Conservation (phyloP, 2,329 filamentous ascomycete genomes). For the Trichophyton equinum region DNA sequence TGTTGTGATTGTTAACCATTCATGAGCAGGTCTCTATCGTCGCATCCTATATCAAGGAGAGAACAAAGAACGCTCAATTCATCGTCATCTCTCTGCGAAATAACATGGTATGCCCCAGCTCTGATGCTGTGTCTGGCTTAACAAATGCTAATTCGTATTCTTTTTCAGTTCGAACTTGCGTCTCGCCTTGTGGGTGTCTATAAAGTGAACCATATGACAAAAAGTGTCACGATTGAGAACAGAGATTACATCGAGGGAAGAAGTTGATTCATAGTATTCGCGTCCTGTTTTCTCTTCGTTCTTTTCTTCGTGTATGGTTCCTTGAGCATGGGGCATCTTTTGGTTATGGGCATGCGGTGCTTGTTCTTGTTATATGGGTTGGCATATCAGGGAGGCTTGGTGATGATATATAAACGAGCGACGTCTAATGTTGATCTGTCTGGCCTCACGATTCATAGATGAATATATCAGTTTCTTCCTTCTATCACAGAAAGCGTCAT, state of each 20-base stretch:
- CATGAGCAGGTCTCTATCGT: slow-evolving; percentile 73
- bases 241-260: slow-evolving; percentile 51
- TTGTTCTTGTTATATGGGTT: neutral
- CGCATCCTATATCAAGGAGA: slow-evolving; percentile 96
- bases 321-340: neutral
- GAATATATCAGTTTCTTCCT: neutral
- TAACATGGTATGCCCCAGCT: slow-evolving; percentile 56
- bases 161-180: slow-evolving; percentile 69
- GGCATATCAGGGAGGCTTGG: neutral
- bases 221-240: slow-evolving; percentile 83
- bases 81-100: slow-evolving; percentile 96
- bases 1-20: slow-evolving; percentile 10
- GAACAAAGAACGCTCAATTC: slow-evolving; percentile 98
- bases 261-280: neutral
- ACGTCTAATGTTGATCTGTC: neutral
- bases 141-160: slow-evolving; percentile 1
- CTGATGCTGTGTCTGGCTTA: neutral
- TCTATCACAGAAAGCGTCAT: neutral
- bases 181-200: slow-evolving; percentile 90
- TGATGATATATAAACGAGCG: neutral
- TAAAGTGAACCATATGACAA: slow-evolving; percentile 98
- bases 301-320: neutral
- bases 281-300: neutral
- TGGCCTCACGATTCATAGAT: neutral
- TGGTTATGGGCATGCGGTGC: neutral